Base-by-base conservation (phyloP, 805 yeast genomes). In the Metschnikowia picachoensis region DNA sequence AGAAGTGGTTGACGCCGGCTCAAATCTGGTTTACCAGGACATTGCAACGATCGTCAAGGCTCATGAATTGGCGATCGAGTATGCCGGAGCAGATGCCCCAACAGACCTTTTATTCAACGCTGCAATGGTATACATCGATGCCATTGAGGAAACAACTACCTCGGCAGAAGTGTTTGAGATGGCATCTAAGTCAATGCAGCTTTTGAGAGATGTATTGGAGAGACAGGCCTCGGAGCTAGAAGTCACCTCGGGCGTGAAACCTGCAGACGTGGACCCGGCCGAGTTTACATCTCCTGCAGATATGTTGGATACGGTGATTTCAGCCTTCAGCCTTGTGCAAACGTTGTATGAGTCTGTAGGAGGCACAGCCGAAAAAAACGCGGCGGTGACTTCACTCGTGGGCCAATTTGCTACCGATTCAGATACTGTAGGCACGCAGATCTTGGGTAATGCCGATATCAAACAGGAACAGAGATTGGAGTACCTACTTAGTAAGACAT, bases 71-170 rank as follows among this genome's bases (percentile, higher is more conserved):
- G 68, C 78, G 0, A 49, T 74, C 20, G 54, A 57, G 4, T 48
- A 57, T 3, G 60, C 65, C 1, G 31, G 38, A 1, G 42, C 30
- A 8, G 47, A 43, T 8, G 50, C 35, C 2, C 47, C 50, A 4
- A 48, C 56, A 4, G 83, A 79, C 52, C 61, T 78, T 39, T 59
- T 70, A 29, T 77, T 65, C 58, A 79, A 78, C 50, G 60, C 72
- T 10, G 78, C 73, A 0, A 55, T 78, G 37, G 77, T 73, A 8
- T 75, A 75, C 51, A 68, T 71, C 29, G 81, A 78, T 50, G 65
- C 66, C 9, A 59, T 77, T 33, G 83, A 78, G 43, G 61, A 53
- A 12, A 58, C 56, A 4, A 65, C 62, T 30, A 60, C 27, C 15
- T 39, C 34, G 10, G 34, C 40, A 3, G 37, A 28, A 7, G 8